Evolutionary conservation across 2,329 filamentous ascomycete species (phyloP).

Genomic region (Ophiobolus disseminans): DNA sequence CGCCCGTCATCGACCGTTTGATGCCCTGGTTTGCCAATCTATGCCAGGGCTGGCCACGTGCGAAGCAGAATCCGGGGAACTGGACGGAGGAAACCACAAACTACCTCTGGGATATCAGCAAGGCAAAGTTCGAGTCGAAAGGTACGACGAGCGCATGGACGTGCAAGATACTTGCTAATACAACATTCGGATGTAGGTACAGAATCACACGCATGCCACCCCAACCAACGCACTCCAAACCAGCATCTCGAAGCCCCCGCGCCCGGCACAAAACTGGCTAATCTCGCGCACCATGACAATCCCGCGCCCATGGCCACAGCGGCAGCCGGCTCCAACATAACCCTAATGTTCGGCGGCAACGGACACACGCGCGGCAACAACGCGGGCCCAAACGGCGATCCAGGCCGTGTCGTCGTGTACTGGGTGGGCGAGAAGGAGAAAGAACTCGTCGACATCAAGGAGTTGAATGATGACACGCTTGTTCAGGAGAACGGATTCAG

Average conservation of each 20-base stretch:
- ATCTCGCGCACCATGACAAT: slow-evolving; percentile 3
- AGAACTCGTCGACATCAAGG: slow-evolving; percentile 29
- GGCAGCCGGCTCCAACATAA: slow-evolving; percentile 20
- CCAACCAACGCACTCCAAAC: slow-evolving; percentile 16
- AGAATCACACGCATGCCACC: slow-evolving; percentile 28
- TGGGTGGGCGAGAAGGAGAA: slow-evolving; percentile 26
- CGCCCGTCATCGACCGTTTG: neutral
- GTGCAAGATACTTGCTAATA: no score
- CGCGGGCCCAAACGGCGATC: slow-evolving; percentile 22
- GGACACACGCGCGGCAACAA: slow-evolving; percentile 32
- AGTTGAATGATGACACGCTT: slow-evolving; percentile 25
- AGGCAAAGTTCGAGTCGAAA: no score
- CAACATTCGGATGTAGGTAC: no score
- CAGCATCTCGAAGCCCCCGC: slow-evolving; percentile 7
- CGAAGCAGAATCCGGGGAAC: slow-evolving; percentile 30
- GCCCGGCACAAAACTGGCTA: no score
- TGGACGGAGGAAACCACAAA: slow-evolving; percentile 32
- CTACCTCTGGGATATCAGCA: slow-evolving; percentile 22
- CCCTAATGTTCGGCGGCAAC: slow-evolving; percentile 37
- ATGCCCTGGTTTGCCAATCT: slow-evolving; percentile 27
- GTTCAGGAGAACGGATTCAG: slow-evolving; percentile 29
- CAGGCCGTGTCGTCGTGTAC: slow-evolving; percentile 18
- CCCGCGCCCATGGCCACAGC: slow-evolving; percentile 29
- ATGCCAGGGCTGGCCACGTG: slow-evolving; percentile 31
- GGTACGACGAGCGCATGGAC: no score